A percentile compares a stretch with the other conserved stretches of the same genome.
These are phyloP conservation scores for Aspergillus affinis DNA, from an alignment of 495 filamentous ascomycete species.

Conservation along the genomic window DNA sequence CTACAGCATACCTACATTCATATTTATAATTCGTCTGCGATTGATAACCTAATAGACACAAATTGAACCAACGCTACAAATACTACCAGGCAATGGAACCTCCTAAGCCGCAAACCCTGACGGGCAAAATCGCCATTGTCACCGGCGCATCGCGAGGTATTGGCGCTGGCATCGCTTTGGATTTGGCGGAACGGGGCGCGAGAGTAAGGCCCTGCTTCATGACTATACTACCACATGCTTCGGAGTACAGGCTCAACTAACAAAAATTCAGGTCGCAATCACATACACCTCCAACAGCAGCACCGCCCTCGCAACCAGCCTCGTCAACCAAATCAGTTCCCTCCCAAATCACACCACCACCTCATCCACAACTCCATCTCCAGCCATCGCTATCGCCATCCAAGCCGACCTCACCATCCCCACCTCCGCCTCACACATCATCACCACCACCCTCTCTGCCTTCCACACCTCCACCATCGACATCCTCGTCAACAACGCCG, in stretches of 20 bases:
- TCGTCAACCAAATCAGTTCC: constrained; percentile 1
- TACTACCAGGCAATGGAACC: not conserved
- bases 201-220: no score
- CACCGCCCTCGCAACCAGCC: not conserved
- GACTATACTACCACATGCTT: no score
- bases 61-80: no score
- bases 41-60: no score
- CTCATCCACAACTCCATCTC: no score
- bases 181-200: constrained; percentile 31
- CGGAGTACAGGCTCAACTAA: not conserved
- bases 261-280: constrained; percentile 17
- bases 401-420: constrained; percentile 35
- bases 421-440: constrained; percentile 15
- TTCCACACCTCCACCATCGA: constrained; percentile 32
- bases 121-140: constrained; percentile 24
- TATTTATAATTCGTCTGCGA: no score
- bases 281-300: constrained; percentile 16
- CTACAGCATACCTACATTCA: no score
- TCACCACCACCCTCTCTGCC: not conserved
- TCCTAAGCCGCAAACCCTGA: constrained; percentile 1
- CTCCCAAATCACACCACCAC: not conserved
- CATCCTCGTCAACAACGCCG: constrained; percentile 30
- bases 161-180: constrained; percentile 28
- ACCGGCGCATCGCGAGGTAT: constrained; percentile 34
- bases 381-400: constrained; percentile 17